phyloP scores from a whole-genome alignment of 257 asterid species.

The Lycium barbarum region DNA sequence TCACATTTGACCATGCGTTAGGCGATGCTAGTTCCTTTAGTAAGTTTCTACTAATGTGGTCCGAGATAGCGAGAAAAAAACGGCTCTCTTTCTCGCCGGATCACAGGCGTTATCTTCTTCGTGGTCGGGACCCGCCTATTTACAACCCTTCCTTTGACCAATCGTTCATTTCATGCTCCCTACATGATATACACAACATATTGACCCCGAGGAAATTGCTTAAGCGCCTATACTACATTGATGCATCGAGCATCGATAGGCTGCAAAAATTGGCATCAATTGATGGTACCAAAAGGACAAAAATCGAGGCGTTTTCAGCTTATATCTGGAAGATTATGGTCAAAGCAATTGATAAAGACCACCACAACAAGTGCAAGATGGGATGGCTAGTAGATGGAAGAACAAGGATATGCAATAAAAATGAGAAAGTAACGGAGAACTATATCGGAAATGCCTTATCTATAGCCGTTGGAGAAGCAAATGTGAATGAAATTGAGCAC shows the following conservation, averaged over 20 bases:
- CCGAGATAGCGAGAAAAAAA: constrained; percentile 47
- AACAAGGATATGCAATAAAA: constrained; percentile 39
- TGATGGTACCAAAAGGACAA: constrained; percentile 47
- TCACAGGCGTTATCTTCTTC: constrained; percentile 51
- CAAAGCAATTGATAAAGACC: constrained; percentile 35
- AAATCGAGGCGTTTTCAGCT: constrained; percentile 64
- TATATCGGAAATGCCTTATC: constrained; percentile 65
- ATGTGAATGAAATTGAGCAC: constrained; percentile 33
- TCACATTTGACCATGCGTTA: constrained; percentile 68
- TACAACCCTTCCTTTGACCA: constrained; percentile 52
- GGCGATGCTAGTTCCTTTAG: constrained; percentile 65
- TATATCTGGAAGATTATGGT: constrained; percentile 65
- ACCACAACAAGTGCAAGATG: constrained; percentile 49
- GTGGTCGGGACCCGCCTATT: constrained; percentile 46
- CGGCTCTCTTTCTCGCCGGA: constrained; percentile 48
- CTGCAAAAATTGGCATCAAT: constrained; percentile 46
- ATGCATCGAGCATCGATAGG: constrained; percentile 40
- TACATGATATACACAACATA: constrained; percentile 49
- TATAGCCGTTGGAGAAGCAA: constrained; percentile 47
- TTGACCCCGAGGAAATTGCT: constrained; percentile 42
- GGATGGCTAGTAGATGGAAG: constrained; percentile 71
- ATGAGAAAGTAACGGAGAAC: constrained; percentile 37
- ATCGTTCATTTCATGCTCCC: constrained; percentile 57
- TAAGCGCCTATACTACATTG: constrained; percentile 54
- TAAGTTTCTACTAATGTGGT: constrained; percentile 60